Conservation (phyloP, 345 rosid species). For the Laguncularia racemosa region DNA sequence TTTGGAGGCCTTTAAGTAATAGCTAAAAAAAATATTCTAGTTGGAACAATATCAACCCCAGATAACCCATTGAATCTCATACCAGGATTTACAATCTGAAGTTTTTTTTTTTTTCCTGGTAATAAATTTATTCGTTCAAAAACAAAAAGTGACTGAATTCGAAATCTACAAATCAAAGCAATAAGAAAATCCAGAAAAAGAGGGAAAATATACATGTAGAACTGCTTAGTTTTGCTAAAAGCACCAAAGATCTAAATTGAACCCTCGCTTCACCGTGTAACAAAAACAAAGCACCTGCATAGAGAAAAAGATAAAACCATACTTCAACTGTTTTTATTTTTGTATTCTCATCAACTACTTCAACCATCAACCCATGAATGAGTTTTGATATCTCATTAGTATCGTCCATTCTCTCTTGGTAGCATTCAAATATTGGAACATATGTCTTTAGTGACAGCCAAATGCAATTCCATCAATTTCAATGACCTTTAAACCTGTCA, state of each 20-base stretch:
- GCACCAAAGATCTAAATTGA: no score
- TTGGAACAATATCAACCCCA: no score
- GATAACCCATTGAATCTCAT: no score
- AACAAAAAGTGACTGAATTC: no score
- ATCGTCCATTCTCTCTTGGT: constrained; percentile 41
- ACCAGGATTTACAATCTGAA: not conserved
- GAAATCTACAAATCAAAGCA: no score
- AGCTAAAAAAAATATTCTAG: no score
- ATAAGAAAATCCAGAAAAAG: no score
- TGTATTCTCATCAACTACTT: not conserved
- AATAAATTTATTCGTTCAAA: not conserved
- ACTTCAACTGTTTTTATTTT: constrained; percentile 68
- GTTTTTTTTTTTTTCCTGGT: not conserved
- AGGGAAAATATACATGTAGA: no score
- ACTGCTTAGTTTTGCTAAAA: no score
- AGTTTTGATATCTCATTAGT: constrained; percentile 43
- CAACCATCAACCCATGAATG: constrained; percentile 43
- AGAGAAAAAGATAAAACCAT: constrained; percentile 1
- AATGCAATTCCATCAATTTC: constrained; percentile 54
- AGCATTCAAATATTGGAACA: constrained; percentile 50
- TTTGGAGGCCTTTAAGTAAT: no score
- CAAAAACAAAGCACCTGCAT: no score
- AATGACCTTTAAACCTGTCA: constrained; percentile 64
- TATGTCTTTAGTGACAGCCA: constrained; percentile 52
- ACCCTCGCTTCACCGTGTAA: no score